Evolutionary conservation across 306 rosid species (phyloP), one percentile per base, ranked within the genome.

Genomic region (Sophora flavescens): DNA sequence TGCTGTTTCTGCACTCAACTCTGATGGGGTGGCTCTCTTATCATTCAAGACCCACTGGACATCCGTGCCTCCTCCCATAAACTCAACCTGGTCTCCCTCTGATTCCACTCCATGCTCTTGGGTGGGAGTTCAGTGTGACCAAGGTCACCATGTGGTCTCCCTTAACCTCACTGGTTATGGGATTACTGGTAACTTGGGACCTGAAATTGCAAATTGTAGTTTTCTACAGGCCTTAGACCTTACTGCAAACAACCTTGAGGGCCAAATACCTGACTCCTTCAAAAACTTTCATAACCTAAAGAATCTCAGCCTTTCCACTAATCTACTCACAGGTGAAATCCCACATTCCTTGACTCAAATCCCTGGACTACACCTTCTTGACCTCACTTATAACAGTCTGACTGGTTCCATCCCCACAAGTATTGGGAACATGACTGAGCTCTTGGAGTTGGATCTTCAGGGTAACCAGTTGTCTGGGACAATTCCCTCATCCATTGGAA

Each of bases 21-120:
- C 89, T 6, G 92, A 93, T 80, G 98, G 98, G 63, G 8, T 83
- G 22, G 56, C 88, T 32, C 80, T 91, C 0, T 64, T 88, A 10
- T 85, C 96, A 7, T 88, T 93, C 51, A n/a, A 68, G 63, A 77
- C 32, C 16, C 86, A 38, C 70, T 93, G 98, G 90, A 79, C 82
- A 6, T 58, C 15, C 5, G 64, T 85, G 42, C 89, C 90, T 60
- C 30, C 84, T 56, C 53, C 82, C 76, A 65, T 89, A 3, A 77
- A 53, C 48, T 85, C 91, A 5, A 68, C 79, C 60, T 94, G 98
- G 98, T 74, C 70, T 69, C 72, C 79, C 12, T 88, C 89, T 51
- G 75, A 88, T 82, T 83, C 91, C 74, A 85, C 86, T 53, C 95
- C 97, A 15, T 94, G 98, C 65, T 84, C 88, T 5, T 94, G 98